These are phyloP conservation scores for Dissophora globulifera DNA, from an alignment of 192 early-diverging fungal species.

Conservation along the genomic window DNA sequence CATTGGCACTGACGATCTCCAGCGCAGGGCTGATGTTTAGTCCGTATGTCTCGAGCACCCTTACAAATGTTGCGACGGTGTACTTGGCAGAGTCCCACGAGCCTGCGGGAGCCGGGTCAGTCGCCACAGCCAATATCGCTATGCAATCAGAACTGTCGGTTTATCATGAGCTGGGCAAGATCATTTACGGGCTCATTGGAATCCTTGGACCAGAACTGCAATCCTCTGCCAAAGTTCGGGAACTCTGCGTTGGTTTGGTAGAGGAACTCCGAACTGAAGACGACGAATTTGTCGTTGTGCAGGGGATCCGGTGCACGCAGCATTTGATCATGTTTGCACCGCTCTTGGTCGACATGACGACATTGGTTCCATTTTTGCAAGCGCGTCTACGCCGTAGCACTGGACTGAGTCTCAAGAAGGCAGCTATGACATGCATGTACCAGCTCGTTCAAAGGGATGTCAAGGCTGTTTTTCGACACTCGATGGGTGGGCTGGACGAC, in stretches of 20 bases:
- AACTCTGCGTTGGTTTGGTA: constrained; percentile 82
- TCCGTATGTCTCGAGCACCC: constrained; percentile 87
- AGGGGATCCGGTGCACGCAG: constrained; percentile 88
- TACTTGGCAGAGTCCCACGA: constrained; percentile 91
- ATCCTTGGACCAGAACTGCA: constrained; percentile 94
- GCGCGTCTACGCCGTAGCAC: constrained; percentile 68
- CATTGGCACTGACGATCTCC: constrained; percentile 85
- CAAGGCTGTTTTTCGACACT: constrained; percentile 71
- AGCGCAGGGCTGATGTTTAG: constrained; percentile 94
- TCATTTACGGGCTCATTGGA: constrained; percentile 90
- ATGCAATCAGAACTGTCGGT: constrained; percentile 70
- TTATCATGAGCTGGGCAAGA: constrained; percentile 80
- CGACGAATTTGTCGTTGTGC: constrained; percentile 79
- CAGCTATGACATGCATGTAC: constrained; percentile 86
- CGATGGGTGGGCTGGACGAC: constrained; percentile 73
- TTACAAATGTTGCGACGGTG: constrained; percentile 89
- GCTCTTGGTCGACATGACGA: constrained; percentile 71
- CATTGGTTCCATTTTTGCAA: constrained; percentile 81
- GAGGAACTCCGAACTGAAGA: constrained; percentile 82
- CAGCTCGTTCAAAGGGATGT: constrained; percentile 85
- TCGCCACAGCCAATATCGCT: constrained; percentile 70
- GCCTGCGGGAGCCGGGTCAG: constrained; percentile 66
- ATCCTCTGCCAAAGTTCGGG: constrained; percentile 73
- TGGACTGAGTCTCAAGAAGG: constrained; percentile 72
- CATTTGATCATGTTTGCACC: constrained; percentile 93